Evolutionary conservation across 306 rosid species (phyloP), one percentile per base, ranked within the genome.

Genomic region (Quercus robur): DNA sequence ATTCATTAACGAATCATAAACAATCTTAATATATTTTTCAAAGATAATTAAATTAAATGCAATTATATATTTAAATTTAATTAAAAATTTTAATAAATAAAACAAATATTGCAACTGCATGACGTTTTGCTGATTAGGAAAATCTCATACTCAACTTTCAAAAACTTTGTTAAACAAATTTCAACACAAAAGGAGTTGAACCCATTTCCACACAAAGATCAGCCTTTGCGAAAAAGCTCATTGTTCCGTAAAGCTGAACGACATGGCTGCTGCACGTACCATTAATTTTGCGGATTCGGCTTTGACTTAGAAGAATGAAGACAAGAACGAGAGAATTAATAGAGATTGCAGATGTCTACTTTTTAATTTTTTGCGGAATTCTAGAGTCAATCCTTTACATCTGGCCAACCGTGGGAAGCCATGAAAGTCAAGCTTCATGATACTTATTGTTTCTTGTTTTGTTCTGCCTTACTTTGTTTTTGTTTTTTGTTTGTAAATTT

Each of bases 41-140:
- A 41, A 8, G 46, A 41, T 41, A 41, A 41, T 41, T 41, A 41
- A 41, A 41, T 8, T 8, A 41, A 41, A 41, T 41, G 46, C 0
- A 41, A 41, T 8, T 2, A 41, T 8, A 41, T 41, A 41, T 41
- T 41, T 41, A 41, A 41, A 41, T 41, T 0, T 41, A 41, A 41
- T 7, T 8, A 41, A 41, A 59, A 59, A 59, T 0, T 0, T 11
- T 4, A 23, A 35, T 1, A 19, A n/a, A 31, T 6, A 2, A 3
- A 3, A 2, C 1, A 63, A 52, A 49, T 31, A 61, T 77, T 71
- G 41, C 78, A 38, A 12, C 28, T 2, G 23, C 74, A 18, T 71
- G 75, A 71, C n/a, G 78, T 13, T 2, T 3, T 77, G 69, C 63
- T 71, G 63, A 82, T 44, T 62, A 38, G 10, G 55, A 49, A 20